Percentiles rank a stretch among this genome's conserved stretches.
These are phyloP conservation scores for Aspergillus tamarii DNA, from an alignment of 2,329 filamentous ascomycete species.

Conservation along the genomic window DNA sequence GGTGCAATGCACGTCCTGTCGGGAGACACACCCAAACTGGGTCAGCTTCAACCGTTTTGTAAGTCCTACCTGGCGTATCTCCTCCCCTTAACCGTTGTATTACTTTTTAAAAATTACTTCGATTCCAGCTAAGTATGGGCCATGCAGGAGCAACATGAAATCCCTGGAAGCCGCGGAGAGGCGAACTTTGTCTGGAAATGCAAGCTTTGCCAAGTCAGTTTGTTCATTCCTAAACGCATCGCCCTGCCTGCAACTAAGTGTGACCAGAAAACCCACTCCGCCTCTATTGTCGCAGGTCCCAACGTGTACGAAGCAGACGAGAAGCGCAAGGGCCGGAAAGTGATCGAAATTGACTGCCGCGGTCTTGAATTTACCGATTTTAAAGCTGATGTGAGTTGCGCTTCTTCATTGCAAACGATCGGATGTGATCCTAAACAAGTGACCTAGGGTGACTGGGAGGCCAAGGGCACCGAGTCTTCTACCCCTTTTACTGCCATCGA, in stretches of 20 bases:
- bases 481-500: conserved; percentile 85
- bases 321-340: conserved; percentile 69
- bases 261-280: conserved; percentile 59
- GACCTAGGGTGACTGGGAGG: conserved; percentile 81
- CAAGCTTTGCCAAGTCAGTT: conserved; percentile 88
- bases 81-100: background rate
- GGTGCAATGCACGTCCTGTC: conserved; percentile 97
- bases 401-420: no score
- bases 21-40: conserved; percentile 84
- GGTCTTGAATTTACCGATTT: conserved; percentile 92
- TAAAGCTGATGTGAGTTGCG: conserved; percentile 72
- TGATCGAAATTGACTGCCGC: conserved; percentile 91
- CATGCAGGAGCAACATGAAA: conserved; percentile 78
- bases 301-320: conserved; percentile 62
- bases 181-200: conserved; percentile 99
- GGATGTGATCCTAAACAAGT: background rate
- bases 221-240: background rate
- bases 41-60: conserved; percentile 89
- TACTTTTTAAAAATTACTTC: background rate
- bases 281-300: conserved; percentile 76
- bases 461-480: conserved; percentile 75
- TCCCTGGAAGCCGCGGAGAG: conserved; percentile 90
- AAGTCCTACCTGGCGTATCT: conserved; percentile 37
- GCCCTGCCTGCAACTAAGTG: background rate
- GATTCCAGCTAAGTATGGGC: conserved; percentile 4